A percentile compares a stretch with the other conserved stretches of the same genome.
These are phyloP conservation scores for Entonaema liquescens DNA, from an alignment of 495 filamentous ascomycete genomes.

Conservation along the genomic window DNA sequence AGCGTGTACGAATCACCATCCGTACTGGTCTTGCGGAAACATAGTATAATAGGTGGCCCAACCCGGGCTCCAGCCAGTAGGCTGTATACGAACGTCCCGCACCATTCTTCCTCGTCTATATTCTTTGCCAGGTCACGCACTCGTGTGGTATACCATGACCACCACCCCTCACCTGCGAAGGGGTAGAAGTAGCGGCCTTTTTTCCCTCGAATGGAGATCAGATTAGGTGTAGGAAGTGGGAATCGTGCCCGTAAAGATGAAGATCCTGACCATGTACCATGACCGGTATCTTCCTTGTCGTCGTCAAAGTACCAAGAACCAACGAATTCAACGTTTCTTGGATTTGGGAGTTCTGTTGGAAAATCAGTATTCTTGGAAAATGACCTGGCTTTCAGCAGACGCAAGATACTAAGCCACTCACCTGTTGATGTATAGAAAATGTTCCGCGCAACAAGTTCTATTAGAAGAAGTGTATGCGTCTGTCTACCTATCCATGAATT, in stretches of 20 bases:
- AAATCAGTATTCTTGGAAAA: neutral
- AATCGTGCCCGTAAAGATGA: conserved; percentile 23
- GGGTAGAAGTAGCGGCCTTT: conserved; percentile 29
- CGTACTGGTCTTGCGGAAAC: conserved; percentile 13
- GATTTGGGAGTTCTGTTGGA: conserved; percentile 12
- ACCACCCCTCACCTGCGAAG: conserved; percentile 33
- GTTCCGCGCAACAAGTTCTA: conserved; percentile 11
- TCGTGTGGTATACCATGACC: conserved; percentile 37
- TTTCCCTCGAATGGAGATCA: neutral
- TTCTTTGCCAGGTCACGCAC: conserved; percentile 23
- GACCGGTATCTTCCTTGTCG: neutral
- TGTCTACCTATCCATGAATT: conserved; percentile 27
- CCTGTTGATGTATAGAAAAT: conserved; percentile 3
- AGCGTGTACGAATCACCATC: conserved; percentile 19
- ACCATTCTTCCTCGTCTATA: conserved; percentile 36
- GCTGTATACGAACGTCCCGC: conserved; percentile 8
- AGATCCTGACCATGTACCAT: neutral
- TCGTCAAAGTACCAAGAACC: conserved; percentile 18
- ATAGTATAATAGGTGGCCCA: conserved; percentile 10
- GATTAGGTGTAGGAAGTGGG: conserved; percentile 23
- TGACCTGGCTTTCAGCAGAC: neutral
- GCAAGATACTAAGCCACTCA: neutral
- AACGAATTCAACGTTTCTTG: conserved; percentile 28
- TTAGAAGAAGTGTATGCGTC: conserved; percentile 23
- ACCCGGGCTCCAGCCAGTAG: neutral